Percentiles rank a stretch among this genome's conserved stretches.
phyloP scores from a whole-genome alignment of 306 rosid genomes.

The Alnus rubra region DNA sequence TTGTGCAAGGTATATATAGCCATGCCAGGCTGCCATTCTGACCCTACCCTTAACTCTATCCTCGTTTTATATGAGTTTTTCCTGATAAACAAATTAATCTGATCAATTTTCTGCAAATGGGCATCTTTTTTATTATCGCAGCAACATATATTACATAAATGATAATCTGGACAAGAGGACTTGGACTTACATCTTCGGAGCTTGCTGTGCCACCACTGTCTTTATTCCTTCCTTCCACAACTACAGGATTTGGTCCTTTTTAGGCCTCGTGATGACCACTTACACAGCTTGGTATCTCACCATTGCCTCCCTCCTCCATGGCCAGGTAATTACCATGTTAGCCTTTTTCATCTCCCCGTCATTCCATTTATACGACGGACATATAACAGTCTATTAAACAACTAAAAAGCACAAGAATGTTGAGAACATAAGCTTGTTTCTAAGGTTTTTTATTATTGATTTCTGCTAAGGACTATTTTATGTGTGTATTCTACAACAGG shows the following conservation, averaged over 20 bases:
- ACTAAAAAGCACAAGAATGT: no score
- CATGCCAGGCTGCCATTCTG: constrained; percentile 19
- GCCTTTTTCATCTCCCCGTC: no score
- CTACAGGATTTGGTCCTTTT: constrained; percentile 95
- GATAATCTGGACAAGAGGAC: constrained; percentile 98
- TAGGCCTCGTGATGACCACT: constrained; percentile 96
- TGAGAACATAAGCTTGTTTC: no score
- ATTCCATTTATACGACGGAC: no score
- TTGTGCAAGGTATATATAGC: constrained; percentile 78
- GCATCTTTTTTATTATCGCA: constrained; percentile 31
- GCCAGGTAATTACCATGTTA: constrained; percentile 58
- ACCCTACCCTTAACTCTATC: constrained; percentile 29
- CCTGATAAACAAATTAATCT: background rate
- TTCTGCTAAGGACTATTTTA: background rate
- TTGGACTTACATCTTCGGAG: constrained; percentile 98
- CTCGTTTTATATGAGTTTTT: constrained; percentile 10
- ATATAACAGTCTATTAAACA: no score
- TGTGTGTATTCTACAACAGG: constrained; percentile 29
- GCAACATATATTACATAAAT: constrained; percentile 96
- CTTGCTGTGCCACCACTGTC: constrained; percentile 98
- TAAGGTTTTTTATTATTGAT: no score
- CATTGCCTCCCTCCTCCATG: constrained; percentile 79
- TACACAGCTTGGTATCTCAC: constrained; percentile 99
- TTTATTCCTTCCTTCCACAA: constrained; percentile 96
- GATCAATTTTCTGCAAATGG: background rate